phyloP scores from a whole-genome alignment of 176 grass and related monocot species.

The Oropetium thomaeum region DNA sequence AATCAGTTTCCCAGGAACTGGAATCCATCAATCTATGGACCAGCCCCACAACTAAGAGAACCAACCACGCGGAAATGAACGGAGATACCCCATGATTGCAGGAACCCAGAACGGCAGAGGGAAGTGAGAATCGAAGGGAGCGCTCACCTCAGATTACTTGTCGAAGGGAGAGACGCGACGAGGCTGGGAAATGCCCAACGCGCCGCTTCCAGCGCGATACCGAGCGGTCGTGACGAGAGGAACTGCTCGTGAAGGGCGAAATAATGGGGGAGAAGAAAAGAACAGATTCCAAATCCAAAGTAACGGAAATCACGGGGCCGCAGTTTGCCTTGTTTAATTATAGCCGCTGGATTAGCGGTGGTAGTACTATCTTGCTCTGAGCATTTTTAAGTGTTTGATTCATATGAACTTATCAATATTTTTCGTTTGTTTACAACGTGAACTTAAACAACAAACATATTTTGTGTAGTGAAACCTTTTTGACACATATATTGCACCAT shows the following conservation, averaged over 20 bases:
- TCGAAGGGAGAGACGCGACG: neutral
- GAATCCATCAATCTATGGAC: neutral
- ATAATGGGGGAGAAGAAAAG: neutral
- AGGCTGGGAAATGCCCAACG: neutral
- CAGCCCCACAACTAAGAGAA: neutral
- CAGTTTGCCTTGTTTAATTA: neutral
- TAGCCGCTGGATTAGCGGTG: constrained; percentile 18
- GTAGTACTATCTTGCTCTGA: neutral
- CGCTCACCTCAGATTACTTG: constrained; percentile 19
- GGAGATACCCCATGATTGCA: neutral
- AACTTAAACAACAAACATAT: too few relatives aligned
- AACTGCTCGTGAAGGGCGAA: neutral
- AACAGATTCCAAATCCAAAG: neutral
- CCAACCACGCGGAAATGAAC: neutral
- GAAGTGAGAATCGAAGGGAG: neutral
- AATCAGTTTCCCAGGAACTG: neutral
- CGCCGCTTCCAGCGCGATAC: neutral
- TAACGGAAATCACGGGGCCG: neutral
- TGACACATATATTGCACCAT: too few relatives aligned
- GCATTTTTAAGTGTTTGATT: too few relatives aligned
- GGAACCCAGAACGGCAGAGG: neutral
- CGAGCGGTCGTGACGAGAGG: neutral
- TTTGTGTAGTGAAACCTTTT: too few relatives aligned
- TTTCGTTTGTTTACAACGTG: too few relatives aligned
- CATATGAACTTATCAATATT: too few relatives aligned